Evolutionary conservation across 1,139 yeast genomes (phyloP).

Genomic region (Candida frijolesensis): DNA sequence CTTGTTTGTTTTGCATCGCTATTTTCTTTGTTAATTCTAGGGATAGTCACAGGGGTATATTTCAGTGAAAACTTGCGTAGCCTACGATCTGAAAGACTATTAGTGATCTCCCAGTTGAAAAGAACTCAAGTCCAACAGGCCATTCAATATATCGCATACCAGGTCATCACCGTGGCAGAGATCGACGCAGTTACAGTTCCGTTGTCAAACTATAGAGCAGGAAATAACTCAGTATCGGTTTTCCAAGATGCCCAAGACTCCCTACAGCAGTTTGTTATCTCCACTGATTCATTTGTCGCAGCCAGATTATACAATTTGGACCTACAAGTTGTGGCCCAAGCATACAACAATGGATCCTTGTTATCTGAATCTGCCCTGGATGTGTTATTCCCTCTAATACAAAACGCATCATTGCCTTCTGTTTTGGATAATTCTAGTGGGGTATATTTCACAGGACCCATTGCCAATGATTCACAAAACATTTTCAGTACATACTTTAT

Average conservation of each 20-base stretch:
- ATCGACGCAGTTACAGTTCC: conserved; percentile 64
- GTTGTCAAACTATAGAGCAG: conserved; percentile 66
- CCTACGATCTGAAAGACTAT: conserved; percentile 69
- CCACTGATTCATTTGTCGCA: conserved; percentile 64
- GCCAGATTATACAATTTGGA: conserved; percentile 69
- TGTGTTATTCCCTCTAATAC: conserved; percentile 55
- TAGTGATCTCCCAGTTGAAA: conserved; percentile 78
- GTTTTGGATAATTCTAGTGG: conserved; percentile 23
- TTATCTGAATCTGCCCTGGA: conserved; percentile 35
- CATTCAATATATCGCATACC: conserved; percentile 64
- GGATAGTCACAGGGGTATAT: conserved; percentile 79
- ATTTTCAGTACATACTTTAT: conserved; percentile 40
- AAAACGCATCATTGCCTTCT: conserved; percentile 46
- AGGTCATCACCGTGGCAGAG: conserved; percentile 67
- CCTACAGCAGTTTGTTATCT: conserved; percentile 60
- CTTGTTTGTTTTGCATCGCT: conserved; percentile 77
- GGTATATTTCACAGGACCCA: conserved; percentile 63
- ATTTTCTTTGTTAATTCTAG: conserved; percentile 72
- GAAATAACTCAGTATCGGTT: conserved; percentile 55
- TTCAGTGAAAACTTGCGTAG: conserved; percentile 65
- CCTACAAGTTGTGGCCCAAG: conserved; percentile 36
- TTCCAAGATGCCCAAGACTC: conserved; percentile 43
- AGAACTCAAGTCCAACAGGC: conserved; percentile 78
- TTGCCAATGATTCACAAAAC: conserved; percentile 35
- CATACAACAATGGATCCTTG: conserved; percentile 31